Base-by-base conservation (phyloP, 768 basidiomycete species). In the Mycena filopes region DNA sequence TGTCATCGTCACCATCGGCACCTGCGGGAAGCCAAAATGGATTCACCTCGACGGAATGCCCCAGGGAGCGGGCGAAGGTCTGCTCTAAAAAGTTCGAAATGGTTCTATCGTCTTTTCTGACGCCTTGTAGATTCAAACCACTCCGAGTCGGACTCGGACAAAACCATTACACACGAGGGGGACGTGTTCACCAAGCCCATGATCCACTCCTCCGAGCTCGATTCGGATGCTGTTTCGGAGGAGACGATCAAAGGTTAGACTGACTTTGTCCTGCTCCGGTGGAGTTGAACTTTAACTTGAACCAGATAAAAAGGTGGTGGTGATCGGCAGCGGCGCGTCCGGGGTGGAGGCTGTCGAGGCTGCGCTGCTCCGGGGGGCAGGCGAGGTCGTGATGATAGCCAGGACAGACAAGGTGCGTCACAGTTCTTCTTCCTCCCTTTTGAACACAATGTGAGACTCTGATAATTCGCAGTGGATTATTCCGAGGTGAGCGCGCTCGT, bases 251-350 rank as follows among this genome's bases (percentile, higher is more conserved):
- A 72, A 48, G 71, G 61, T n/a, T n/a, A n/a, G n/a, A n/a, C n/a
- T n/a, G n/a, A n/a, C n/a, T n/a, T n/a, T n/a, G n/a, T n/a, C n/a
- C n/a, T n/a, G n/a, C n/a, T n/a, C n/a, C n/a, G n/a, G n/a, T n/a
- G n/a, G n/a, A n/a, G n/a, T n/a, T n/a, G n/a, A n/a, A n/a, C n/a
- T n/a, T n/a, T n/a, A n/a, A n/a, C n/a, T n/a, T n/a, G n/a, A n/a
- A n/a, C 11, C 74, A 18, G 83, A 78, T 1, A 83, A 83, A 71
- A 77, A 71, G 23, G 78, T 86, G 3, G 79, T 82, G 15, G 78
- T 86, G 3, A 77, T 86, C 38, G 83, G 84, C 0, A 82, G 84
- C 42, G 87, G 87, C 0, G 88, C 89, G 0, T 85, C 76, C 29
- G 76, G 74, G 5, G 77, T 77, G 7, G 78, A 77, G 55, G 75